Percentiles rank a stretch among this genome's conserved stretches.
These are phyloP conservation scores for Hygrophila difformis DNA, from an alignment of 257 asterid genomes.

Conservation along the genomic window DNA sequence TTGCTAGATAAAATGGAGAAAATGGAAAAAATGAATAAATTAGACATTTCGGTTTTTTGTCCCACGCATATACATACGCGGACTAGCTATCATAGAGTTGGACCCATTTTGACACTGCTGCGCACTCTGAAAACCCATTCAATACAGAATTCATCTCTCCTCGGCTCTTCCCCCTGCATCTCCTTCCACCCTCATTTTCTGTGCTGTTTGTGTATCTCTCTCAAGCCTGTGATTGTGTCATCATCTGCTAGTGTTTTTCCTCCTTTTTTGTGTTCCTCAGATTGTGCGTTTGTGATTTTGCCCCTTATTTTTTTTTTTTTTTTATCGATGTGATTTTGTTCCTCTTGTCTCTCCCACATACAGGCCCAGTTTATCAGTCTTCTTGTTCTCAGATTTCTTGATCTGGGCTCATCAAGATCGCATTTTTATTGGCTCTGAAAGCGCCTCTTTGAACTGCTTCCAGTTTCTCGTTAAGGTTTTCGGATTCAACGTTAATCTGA, in stretches of 20 bases:
- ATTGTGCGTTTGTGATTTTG: no score
- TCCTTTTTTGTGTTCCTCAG: no score
- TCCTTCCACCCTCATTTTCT: background rate
- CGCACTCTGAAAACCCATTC: conserved; percentile 27
- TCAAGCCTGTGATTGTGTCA: background rate
- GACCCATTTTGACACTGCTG: conserved; percentile 14
- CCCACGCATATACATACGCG: no score
- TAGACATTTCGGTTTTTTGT: no score
- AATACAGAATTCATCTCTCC: no score
- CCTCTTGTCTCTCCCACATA: background rate
- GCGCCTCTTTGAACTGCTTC: background rate
- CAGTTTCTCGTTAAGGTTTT: background rate
- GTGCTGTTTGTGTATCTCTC: background rate
- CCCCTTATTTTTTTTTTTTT: conserved; percentile 1
- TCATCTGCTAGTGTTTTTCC: background rate
- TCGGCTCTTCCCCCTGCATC: conserved; percentile 14
- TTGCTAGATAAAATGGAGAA: no score
- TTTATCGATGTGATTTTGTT: conserved; percentile 3
- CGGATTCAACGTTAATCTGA: background rate
- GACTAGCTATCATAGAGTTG: no score
- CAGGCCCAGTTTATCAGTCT: background rate
- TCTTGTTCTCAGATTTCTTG: conserved; percentile 6
- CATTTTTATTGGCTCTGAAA: background rate
- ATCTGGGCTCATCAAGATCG: background rate
- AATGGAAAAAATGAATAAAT: no score